phyloP scores from a whole-genome alignment of 768 basidiomycete species.

The Amanita polypyramis region DNA sequence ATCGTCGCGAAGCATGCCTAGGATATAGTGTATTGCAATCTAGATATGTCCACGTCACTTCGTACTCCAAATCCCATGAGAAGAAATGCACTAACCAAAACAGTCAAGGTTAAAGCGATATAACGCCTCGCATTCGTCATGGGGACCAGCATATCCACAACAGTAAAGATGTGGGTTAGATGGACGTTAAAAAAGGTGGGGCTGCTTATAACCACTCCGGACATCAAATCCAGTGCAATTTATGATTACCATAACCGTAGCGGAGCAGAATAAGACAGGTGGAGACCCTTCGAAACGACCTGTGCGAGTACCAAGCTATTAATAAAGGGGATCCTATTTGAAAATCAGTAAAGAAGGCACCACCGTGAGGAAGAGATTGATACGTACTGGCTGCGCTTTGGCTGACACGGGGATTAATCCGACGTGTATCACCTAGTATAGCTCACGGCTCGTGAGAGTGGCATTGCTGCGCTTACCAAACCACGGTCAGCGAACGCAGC shows the following conservation, averaged over 20 bases:
- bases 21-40: slow-evolving; percentile 47
- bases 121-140: slow-evolving; percentile 51
- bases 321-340: background rate
- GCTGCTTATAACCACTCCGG: background rate
- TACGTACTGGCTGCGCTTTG: background rate
- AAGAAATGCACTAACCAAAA: slow-evolving; percentile 29
- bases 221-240: background rate
- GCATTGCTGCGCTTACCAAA: background rate
- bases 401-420: too few relatives aligned
- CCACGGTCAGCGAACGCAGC: background rate
- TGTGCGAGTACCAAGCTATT: background rate
- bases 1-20: slow-evolving; percentile 38
- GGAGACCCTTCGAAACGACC: background rate
- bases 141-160: slow-evolving; percentile 12
- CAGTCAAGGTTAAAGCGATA: slow-evolving; percentile 33
- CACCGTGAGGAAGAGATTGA: background rate
- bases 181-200: background rate
- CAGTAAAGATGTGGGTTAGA: slow-evolving; percentile 13
- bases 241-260: background rate
- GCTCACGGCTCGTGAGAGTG: background rate
- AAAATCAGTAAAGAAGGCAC: background rate
- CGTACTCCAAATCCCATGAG: background rate
- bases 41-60: slow-evolving; percentile 15
- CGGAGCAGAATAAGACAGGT: slow-evolving; percentile 15
- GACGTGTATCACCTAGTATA: too few relatives aligned